A percentile compares a stretch with the other conserved stretches of the same genome.
Conservation (phyloP, 306 rosid genomes). For the Vigna angularis region DNA sequence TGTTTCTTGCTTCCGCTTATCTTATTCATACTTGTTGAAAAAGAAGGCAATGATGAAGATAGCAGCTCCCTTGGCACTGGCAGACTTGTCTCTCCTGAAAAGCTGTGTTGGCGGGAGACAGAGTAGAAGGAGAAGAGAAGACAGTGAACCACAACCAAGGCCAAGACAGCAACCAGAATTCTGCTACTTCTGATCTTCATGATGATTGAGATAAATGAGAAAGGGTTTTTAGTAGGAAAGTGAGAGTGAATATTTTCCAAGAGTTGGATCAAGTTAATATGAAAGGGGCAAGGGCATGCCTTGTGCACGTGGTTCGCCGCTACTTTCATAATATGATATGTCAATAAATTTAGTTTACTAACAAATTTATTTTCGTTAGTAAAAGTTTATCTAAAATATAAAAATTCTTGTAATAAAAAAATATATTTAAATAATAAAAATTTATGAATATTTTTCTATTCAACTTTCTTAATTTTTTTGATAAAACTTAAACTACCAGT, state of each 20-base stretch:
- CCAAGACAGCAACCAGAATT: conserved; percentile 46
- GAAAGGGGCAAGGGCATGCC: conserved; percentile 47
- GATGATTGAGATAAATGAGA: conserved; percentile 34
- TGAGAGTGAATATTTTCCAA: conserved; percentile 22
- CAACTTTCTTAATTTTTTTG: no score
- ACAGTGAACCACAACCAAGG: conserved; percentile 55
- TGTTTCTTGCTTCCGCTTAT: conserved; percentile 50
- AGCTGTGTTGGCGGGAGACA: conserved; percentile 42
- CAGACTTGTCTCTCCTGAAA: conserved; percentile 50
- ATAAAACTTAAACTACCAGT: no score
- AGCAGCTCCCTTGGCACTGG: conserved; percentile 61
- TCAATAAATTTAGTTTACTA: no score
- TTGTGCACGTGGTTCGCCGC: conserved; percentile 64
- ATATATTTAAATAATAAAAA: no score
- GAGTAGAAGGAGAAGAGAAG: conserved; percentile 53
- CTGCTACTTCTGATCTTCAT: conserved; percentile 52
- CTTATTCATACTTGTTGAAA: conserved; percentile 42
- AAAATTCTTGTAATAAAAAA: no score
- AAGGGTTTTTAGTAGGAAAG: conserved; percentile 29
- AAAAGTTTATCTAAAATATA: no score
- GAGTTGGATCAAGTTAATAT: conserved; percentile 58
- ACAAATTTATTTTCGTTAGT: no score
- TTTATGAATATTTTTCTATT: no score
- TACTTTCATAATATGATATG: conserved; percentile 30
- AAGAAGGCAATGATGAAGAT: conserved; percentile 47